Evolutionary conservation across 305 asterid species (phyloP), one percentile per base, ranked within the genome.

Genomic region (Withania somnifera): DNA sequence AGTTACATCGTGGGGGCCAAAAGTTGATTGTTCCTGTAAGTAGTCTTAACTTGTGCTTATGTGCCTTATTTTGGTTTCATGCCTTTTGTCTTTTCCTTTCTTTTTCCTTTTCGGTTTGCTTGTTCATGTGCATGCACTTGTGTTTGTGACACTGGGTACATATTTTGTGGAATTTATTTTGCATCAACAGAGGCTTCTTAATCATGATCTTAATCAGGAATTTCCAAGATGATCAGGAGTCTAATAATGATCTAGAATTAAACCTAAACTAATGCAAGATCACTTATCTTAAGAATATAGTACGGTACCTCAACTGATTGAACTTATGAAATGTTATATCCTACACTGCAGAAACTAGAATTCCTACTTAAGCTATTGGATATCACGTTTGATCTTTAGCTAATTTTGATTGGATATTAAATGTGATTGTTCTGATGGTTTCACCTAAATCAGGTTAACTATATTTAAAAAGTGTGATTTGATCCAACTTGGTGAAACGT

Each of bases 11-110:
- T 60, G 96, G 95, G 53, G 97, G 92, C 53, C 98, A 94, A 83
- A 96, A 93, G 89, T 86, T 94, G 86, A 89, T 93, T 84, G 90
- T 96, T 89, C 99, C 99, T 84, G 98, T 96, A 91, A 94, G 99
- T 88, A 75, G 45, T 75, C 80, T 83, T 83, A 85, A 87, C 84
- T 87, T 42, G 36, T 68, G 80, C 42, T 14, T 57, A 58, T 22
- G 51, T 45, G 64, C 14, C n/a, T 64, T 61, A 64, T 13, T 47
- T 34, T 47, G 30, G 50, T 47, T 80, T 45, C 40, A 14, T 67
- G 40, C 60, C 64, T 13, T 15, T 2, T 50, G 34, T 54, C 56
- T n/a, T 20, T 63, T 36, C 54, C 32, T n/a, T 36, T 75, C 54
- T 11, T 24, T 58, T 82, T 22, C n/a, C 58, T 71, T 45, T 71